Evolutionary conservation across 371 early-diverging fungal species (phyloP).

Genomic region (Dentiscutata heterogama): DNA sequence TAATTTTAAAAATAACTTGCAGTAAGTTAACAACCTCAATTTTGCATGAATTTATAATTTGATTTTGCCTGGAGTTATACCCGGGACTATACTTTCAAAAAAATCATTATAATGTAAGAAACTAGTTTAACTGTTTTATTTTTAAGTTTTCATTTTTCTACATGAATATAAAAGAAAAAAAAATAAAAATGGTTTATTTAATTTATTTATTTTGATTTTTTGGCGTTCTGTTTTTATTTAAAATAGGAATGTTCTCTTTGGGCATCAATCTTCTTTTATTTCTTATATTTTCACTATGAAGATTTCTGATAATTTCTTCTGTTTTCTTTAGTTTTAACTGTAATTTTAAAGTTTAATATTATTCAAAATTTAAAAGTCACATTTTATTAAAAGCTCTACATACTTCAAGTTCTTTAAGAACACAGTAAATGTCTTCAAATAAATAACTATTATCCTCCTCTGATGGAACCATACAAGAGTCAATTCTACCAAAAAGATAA

Average conservation of each 20-base stretch:
- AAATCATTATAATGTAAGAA: too few relatives aligned
- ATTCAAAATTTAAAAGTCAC: neutral
- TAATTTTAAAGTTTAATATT: neutral
- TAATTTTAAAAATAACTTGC: too few relatives aligned
- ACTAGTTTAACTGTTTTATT: too few relatives aligned
- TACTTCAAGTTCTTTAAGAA: neutral
- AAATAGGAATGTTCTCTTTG: neutral
- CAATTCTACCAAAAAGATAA: neutral
- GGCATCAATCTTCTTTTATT: neutral
- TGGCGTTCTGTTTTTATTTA: neutral
- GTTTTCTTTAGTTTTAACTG: neutral
- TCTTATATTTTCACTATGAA: neutral
- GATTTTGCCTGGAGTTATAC: too few relatives aligned
- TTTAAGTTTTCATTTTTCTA: too few relatives aligned
- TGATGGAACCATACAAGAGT: neutral
- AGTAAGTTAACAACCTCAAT: too few relatives aligned
- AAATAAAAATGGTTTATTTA: too few relatives aligned
- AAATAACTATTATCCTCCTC: neutral
- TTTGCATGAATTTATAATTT: too few relatives aligned
- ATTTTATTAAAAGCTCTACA: neutral
- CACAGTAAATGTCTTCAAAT: slow-evolving; percentile 2
- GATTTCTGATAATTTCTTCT: neutral
- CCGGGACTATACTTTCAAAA: too few relatives aligned
- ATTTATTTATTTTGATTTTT: neutral
- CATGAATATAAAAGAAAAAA: too few relatives aligned